Conservation (phyloP, 2,329 filamentous ascomycete genomes). For the Falciphora oryzae region DNA sequence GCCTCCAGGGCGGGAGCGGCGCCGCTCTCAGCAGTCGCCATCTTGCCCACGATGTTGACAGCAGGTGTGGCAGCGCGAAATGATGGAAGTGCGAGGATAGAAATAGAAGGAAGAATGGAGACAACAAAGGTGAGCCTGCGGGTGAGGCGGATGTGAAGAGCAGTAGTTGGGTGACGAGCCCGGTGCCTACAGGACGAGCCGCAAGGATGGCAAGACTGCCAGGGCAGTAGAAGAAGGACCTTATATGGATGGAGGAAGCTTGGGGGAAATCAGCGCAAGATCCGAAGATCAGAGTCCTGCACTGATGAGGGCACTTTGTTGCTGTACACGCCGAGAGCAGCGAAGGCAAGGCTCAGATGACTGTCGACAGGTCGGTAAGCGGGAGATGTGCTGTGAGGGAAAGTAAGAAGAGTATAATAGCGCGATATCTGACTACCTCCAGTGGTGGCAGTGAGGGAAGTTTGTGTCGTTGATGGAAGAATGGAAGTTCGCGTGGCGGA, state of each 20-base stretch:
- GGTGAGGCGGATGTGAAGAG: background rate
- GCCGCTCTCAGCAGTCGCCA: background rate
- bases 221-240: background rate
- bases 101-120: background rate
- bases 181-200: background rate
- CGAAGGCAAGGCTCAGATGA: background rate
- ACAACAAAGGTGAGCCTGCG: background rate
- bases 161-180: background rate
- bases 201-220: background rate
- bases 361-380: background rate
- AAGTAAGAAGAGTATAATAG: background rate
- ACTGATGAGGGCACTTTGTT: background rate
- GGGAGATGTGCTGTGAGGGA: background rate
- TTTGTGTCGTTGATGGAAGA: background rate
- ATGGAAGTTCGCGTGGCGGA: too few species aligned
- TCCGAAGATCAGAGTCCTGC: background rate
- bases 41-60: background rate
- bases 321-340: background rate
- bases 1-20: background rate
- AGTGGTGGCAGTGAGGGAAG: background rate
- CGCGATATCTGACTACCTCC: background rate
- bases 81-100: background rate
- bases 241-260: background rate
- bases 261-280: background rate
- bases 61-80: background rate